These are phyloP conservation scores for Wallacemonas sp. DNA, from an alignment of 208 protist genomes.

Conservation along the genomic window DNA sequence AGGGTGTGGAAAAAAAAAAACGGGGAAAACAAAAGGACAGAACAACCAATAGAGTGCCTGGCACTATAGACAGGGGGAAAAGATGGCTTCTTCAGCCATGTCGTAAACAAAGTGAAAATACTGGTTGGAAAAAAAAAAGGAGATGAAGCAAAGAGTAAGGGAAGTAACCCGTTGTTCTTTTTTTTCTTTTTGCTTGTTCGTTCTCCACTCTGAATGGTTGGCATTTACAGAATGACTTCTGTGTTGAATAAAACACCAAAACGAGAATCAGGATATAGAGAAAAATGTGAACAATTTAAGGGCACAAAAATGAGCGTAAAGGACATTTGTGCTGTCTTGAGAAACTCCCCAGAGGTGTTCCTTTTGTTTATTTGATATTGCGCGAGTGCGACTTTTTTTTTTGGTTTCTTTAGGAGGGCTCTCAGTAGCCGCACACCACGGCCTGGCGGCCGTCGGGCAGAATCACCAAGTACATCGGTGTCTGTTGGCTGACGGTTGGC, in stretches of 20 bases:
- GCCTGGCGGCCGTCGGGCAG: constrained; percentile 35
- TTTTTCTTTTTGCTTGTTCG: constrained; percentile 1
- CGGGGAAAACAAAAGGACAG: constrained; percentile 10
- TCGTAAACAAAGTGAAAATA: constrained; percentile 3
- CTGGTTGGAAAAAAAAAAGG: constrained; percentile 8
- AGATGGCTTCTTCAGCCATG: not conserved
- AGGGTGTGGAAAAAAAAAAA: constrained; percentile 1
- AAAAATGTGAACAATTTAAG: constrained; percentile 22
- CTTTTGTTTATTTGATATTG: not conserved
- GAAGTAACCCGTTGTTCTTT: not conserved
- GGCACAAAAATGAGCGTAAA: not conserved
- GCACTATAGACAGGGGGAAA: not conserved
- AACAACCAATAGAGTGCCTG: not conserved
- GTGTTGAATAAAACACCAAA: constrained; percentile 7
- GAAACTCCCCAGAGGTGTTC: not conserved
- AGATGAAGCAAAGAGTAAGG: constrained; percentile 14
- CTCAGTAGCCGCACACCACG: constrained; percentile 10
- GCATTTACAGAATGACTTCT: constrained; percentile 12
- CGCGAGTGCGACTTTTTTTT: not conserved
- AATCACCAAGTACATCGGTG: constrained; percentile 36
- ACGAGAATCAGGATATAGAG: constrained; percentile 16
- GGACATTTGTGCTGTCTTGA: not conserved
- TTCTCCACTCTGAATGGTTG: not conserved
- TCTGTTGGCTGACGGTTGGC: constrained; percentile 3
- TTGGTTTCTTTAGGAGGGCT: not conserved